Conservation (phyloP, 495 filamentous ascomycete genomes). For the Penicillium maclennaniae region DNA sequence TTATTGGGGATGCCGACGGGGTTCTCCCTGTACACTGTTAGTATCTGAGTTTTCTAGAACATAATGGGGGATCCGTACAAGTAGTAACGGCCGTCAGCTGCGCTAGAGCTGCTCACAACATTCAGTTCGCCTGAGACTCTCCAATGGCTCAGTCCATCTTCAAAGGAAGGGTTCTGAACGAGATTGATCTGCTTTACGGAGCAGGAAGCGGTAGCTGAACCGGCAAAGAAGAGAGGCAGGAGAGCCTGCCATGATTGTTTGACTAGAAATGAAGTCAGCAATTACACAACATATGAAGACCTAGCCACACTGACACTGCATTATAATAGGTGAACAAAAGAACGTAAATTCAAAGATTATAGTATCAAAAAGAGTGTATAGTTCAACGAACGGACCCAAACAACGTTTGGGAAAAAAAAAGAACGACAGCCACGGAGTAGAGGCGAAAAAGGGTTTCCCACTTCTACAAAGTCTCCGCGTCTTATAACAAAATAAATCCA, state of each 20-base stretch:
- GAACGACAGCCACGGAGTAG: neutral
- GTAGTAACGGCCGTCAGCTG: too few species aligned
- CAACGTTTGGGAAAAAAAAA: neutral
- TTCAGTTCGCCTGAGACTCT: too few species aligned
- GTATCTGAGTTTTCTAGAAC: too few species aligned
- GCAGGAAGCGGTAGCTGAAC: neutral
- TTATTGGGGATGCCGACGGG: too few species aligned
- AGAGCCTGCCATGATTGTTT: slow-evolving; percentile 1
- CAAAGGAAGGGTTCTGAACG: slow-evolving; percentile 2
- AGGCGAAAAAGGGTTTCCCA: too few species aligned
- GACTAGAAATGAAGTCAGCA: neutral
- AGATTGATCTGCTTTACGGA: neutral
- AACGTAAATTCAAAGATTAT: neutral
- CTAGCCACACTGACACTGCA: neutral
- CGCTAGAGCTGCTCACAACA: too few species aligned
- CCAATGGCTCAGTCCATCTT: neutral
- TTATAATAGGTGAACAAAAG: neutral
- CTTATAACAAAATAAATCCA: too few species aligned
- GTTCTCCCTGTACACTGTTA: too few species aligned
- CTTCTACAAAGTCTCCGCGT: too few species aligned
- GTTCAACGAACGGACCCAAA: neutral
- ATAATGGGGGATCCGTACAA: too few species aligned
- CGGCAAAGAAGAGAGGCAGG: slow-evolving; percentile 1
- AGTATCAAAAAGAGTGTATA: neutral
- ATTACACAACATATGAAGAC: too few species aligned